Base-by-base conservation (phyloP, 768 basidiomycete species). In the Hirschioporus abietinus region DNA sequence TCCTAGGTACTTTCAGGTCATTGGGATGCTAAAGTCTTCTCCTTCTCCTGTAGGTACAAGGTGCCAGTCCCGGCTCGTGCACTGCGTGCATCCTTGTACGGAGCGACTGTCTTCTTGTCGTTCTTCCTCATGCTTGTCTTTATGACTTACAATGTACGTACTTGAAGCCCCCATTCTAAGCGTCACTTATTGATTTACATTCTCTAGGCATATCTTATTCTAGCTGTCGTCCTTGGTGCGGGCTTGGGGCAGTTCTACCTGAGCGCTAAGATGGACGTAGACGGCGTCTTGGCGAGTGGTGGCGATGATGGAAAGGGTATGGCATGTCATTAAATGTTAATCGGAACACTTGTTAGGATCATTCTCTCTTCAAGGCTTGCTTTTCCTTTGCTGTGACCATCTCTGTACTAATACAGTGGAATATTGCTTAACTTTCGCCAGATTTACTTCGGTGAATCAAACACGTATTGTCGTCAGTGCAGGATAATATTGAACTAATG, bases 81-180 rank as follows among this genome's bases (percentile, higher is more conserved):
- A n/a, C 71, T 88, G 59, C 83, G 92, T 26, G 90, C 93, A 7
- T 70, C 74, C 1, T 74, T 93, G 42, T 96, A 96, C 71, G 93
- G 89, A n/a, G 76, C 81, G 4, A 86, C 86, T 1, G 86, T 94
- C 24, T 89, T 89, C 75, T 76, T 94, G 67, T 92, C 92, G 36
- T 92, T 91, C 82, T 93, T 93, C 84, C 85, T 94, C 74, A 97
- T 97, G 95, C 80, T 97, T 66, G 88, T 96, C 57, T 95, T 94
- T 77, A 96, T 97, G 95, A 96, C 95, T 5, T 97, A 96, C 79
- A 97, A 97, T 70, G 93, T 94, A 67, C 72, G 91, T 79, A 12
- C 26, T 30, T 35, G n/a, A 17, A 8, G 25, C 52, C 26, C n/a
- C 64, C 34, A 24, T n/a, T 36, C 60, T 35, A 35, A 23, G 1